Evolutionary conservation across 83 land plant species (phyloP).

Genomic region (Thuja plicata): DNA sequence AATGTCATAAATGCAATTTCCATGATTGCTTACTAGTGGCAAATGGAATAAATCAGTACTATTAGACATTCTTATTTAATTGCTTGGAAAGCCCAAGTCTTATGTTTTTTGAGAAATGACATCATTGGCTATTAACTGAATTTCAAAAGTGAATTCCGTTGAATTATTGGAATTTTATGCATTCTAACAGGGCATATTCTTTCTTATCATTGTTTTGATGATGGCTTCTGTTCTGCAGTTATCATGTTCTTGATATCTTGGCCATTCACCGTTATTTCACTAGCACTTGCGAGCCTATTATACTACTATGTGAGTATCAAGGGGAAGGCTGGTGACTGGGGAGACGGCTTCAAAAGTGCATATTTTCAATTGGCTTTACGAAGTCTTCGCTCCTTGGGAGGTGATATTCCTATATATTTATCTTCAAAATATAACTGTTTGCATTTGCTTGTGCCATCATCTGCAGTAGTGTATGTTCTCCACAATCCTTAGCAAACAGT

Average conservation of each 20-base stretch:
- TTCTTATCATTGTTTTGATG: constrained; percentile 10
- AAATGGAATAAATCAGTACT: not conserved
- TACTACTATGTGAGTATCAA: constrained; percentile 95
- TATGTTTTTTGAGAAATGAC: not conserved
- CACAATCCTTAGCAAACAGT: not conserved
- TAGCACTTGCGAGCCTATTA: constrained; percentile 92
- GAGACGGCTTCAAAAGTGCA: constrained; percentile 99
- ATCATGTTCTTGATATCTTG: constrained; percentile 99
- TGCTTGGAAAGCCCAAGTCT: not conserved
- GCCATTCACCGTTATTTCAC: constrained; percentile 85
- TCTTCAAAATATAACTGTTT: not conserved
- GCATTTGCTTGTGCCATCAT: not conserved
- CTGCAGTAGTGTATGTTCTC: not conserved
- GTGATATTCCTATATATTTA: constrained; percentile 24
- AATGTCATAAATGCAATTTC: not conserved
- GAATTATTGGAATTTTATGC: not conserved
- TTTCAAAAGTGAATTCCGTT: not conserved
- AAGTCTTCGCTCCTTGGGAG: constrained; percentile 98
- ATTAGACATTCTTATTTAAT: not conserved
- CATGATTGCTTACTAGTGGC: not conserved
- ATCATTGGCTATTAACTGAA: not conserved
- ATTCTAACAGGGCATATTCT: not conserved
- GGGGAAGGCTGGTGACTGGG: constrained; percentile 99
- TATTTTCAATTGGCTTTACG: constrained; percentile 97
- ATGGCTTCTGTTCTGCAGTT: constrained; percentile 46